A percentile compares a stretch with the other conserved stretches of the same genome.
phyloP scores from a whole-genome alignment of 2,329 filamentous ascomycete species.

The Decorospora gaudefroyi region DNA sequence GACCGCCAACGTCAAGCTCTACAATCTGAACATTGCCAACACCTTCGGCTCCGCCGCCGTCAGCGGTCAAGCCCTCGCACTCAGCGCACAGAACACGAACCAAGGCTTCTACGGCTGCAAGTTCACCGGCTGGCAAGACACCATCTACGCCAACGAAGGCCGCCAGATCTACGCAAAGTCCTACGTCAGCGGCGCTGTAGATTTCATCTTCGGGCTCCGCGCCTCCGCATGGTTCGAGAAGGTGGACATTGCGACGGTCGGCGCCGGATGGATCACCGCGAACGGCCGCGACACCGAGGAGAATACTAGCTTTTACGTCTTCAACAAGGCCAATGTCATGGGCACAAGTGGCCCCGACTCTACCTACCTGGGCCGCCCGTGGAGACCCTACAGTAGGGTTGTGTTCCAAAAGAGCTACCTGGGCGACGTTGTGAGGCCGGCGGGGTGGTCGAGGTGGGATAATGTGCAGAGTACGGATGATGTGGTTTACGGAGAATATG shows the following conservation, averaged over 20 bases:
- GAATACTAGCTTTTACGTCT: conserved; percentile 54
- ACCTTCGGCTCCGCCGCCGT: conserved; percentile 22
- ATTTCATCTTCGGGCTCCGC: conserved; percentile 60
- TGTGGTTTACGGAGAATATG: conserved; percentile 23
- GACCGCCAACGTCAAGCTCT: conserved; percentile 58
- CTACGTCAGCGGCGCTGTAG: conserved; percentile 61
- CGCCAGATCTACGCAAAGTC: conserved; percentile 59
- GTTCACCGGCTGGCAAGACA: conserved; percentile 61
- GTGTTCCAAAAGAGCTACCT: conserved; percentile 56
- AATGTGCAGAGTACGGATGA: conserved; percentile 20
- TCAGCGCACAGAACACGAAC: conserved; percentile 54
- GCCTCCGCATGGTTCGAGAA: conserved; percentile 55
- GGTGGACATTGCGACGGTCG: conserved; percentile 33
- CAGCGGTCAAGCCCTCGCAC: conserved; percentile 52
- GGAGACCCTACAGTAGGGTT: conserved; percentile 55
- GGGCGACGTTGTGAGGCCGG: conserved; percentile 59
- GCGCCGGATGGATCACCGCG: conserved; percentile 27
- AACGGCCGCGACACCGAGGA: conserved; percentile 25
- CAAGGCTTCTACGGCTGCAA: conserved; percentile 61
- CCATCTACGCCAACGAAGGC: conserved; percentile 50
- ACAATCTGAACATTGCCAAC: conserved; percentile 63
- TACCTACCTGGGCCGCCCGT: conserved; percentile 57
- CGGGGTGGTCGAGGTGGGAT: conserved; percentile 56
- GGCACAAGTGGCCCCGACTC: conserved; percentile 42
- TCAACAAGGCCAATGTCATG: conserved; percentile 55